Percentiles rank a stretch among this genome's conserved stretches.
Conservation (phyloP, 805 yeast genomes). For the Candida ulmi region DNA sequence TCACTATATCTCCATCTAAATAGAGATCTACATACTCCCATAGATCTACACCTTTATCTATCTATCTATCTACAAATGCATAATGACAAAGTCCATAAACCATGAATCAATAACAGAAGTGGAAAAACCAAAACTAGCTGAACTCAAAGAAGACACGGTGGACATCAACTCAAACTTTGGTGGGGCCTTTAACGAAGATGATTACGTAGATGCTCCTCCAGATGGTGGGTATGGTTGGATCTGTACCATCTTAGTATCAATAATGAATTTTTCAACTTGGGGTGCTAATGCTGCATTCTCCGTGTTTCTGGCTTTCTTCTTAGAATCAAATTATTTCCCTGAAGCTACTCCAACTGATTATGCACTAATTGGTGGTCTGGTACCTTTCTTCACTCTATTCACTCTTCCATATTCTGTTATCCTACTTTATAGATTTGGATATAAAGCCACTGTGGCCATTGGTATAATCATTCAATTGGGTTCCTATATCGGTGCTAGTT, state of each 20-base stretch:
- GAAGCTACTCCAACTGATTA: slow-evolving; percentile 47
- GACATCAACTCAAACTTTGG: not conserved
- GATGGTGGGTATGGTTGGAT: slow-evolving; percentile 50
- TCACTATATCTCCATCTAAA: no score
- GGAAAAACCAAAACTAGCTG: not conserved
- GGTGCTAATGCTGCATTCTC: slow-evolving; percentile 46
- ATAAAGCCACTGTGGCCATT: slow-evolving; percentile 29
- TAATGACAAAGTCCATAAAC: no score
- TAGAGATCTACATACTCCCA: no score
- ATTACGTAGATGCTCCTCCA: slow-evolving; percentile 34
- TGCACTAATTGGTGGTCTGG: slow-evolving; percentile 52
- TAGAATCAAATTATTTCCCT: slow-evolving; percentile 34
- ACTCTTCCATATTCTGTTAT: slow-evolving; percentile 44
- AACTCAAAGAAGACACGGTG: not conserved
- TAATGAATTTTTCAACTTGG: slow-evolving; percentile 25
- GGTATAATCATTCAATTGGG: slow-evolving; percentile 39
- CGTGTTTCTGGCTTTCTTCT: slow-evolving; percentile 45
- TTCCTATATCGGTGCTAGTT: slow-evolving; percentile 49
- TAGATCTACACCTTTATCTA: no score
- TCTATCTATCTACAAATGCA: no score
- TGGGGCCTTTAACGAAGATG: slow-evolving; percentile 22
- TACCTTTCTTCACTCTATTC: slow-evolving; percentile 44
- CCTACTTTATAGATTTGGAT: slow-evolving; percentile 38
- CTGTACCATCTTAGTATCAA: slow-evolving; percentile 28
- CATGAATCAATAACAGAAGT: no score